Evolutionary conservation across 2,329 filamentous ascomycete species (phyloP), one percentile per base, ranked within the genome.

Genomic region (Ilyonectria sp.): DNA sequence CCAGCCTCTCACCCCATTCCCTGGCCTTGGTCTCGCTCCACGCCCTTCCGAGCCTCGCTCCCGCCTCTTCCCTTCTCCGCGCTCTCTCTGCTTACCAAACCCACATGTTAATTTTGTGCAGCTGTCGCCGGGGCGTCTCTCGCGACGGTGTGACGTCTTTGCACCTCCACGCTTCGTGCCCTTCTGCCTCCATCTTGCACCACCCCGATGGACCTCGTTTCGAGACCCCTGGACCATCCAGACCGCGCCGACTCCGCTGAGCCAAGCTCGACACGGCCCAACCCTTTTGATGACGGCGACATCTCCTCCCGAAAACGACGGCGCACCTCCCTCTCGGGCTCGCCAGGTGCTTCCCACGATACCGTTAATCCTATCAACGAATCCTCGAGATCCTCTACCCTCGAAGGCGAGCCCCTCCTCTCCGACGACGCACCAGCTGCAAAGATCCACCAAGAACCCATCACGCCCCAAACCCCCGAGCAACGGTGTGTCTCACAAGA

Each of bases 221-320:
- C 83, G 77, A 82, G 76, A 76, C 81, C 83, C 71, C 80, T 82
- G 77, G 85, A 88, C 80, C 82, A 82, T 79, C 84, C 82, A 84
- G 86, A 89, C 82, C 86, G 87, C 80, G 86, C 87, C 76, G 83
- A 85, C 80, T 91, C 89, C 75, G 87, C 87, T 80, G 90, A 92
- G 83, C 86, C 88, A 79, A 86, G 85, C 79, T 87, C 89, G 75
- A 89, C 86, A 73, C 86, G 90, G 69, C 88, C 87, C 59, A 91
- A 91, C 71, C 90, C 90, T 46, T 91, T 91, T 78, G 85, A 90
- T 81, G 88, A 90, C 79, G 82, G 80, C 76, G 86, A 89, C 71
- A 76, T 80, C 53, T 83, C 85, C 47, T 84, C 89, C 63, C 84
- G 89, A 71, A 92, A 92, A 79, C 87, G 90, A 59, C 89, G 87